A percentile compares a stretch with the other conserved stretches of the same genome.
These are phyloP conservation scores for Hygrophila difformis DNA, from an alignment of 257 asterid genomes.

Conservation along the genomic window DNA sequence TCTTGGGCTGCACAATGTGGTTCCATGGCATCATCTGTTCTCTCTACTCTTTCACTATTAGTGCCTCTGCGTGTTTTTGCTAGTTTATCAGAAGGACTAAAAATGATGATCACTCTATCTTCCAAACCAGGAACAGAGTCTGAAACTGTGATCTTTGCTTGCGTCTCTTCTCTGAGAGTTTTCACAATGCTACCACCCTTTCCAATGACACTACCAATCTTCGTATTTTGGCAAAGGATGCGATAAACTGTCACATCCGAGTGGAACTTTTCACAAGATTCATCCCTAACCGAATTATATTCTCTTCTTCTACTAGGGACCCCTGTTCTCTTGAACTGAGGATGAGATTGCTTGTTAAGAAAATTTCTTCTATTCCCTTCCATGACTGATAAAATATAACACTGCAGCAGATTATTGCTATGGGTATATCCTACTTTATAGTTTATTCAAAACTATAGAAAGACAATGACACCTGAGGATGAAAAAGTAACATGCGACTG, in stretches of 20 bases:
- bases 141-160: conserved; percentile 69
- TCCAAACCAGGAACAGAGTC: conserved; percentile 72
- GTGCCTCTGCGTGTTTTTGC: conserved; percentile 26
- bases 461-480: conserved; percentile 21
- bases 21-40: conserved; percentile 27
- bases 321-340: conserved; percentile 55
- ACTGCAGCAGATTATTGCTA: conserved; percentile 6
- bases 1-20: conserved; percentile 79
- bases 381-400: conserved; percentile 28
- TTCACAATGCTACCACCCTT: conserved; percentile 74
- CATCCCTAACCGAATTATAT: conserved; percentile 29
- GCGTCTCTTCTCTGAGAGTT: conserved; percentile 74
- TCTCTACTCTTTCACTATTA: conserved; percentile 15
- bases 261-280: conserved; percentile 31
- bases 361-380: conserved; percentile 42
- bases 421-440: too few species aligned
- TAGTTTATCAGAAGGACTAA: conserved; percentile 50
- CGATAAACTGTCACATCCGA: conserved; percentile 48
- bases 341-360: conserved; percentile 34
- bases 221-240: conserved; percentile 59
- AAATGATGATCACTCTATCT: conserved; percentile 55
- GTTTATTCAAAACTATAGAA: conserved; percentile 12
- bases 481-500: conserved; percentile 10
- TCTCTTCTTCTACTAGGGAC: conserved; percentile 41
- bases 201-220: conserved; percentile 78